A percentile compares a stretch with the other conserved stretches of the same genome.
Evolutionary conservation across 2,329 filamentous ascomycete genomes (phyloP).

Genomic region (Aciculosporium take): DNA sequence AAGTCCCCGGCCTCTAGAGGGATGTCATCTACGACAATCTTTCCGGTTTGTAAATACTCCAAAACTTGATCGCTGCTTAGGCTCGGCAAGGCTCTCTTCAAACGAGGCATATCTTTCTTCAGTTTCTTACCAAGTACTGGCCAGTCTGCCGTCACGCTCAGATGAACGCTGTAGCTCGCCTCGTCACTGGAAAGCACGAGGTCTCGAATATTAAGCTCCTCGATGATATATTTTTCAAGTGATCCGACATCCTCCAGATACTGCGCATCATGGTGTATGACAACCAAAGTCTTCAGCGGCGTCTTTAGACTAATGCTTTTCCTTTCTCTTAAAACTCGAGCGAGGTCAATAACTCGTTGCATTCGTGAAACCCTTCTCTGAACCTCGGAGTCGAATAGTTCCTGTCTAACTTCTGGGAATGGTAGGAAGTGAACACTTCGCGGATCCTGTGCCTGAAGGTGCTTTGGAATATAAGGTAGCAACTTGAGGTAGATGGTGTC

Average conservation of each 20-base stretch:
- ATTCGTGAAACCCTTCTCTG: slow-evolving; percentile 80
- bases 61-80: slow-evolving; percentile 72
- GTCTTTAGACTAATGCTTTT: slow-evolving; percentile 77
- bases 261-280: slow-evolving; percentile 70
- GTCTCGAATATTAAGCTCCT: slow-evolving; percentile 84
- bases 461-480: slow-evolving; percentile 64
- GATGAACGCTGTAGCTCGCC: slow-evolving; percentile 80
- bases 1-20: slow-evolving; percentile 70
- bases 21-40: slow-evolving; percentile 76
- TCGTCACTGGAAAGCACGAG: slow-evolving; percentile 76
- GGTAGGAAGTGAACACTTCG: slow-evolving; percentile 85
- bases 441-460: slow-evolving; percentile 53
- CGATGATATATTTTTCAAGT: slow-evolving; percentile 73
- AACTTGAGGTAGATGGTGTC: slow-evolving; percentile 87
- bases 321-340: slow-evolving; percentile 72
- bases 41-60: slow-evolving; percentile 56
- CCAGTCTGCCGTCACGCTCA: slow-evolving; percentile 84
- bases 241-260: slow-evolving; percentile 80
- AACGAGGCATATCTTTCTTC: slow-evolving; percentile 83
- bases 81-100: slow-evolving; percentile 76
- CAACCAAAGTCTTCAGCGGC: slow-evolving; percentile 75
- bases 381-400: slow-evolving; percentile 74
- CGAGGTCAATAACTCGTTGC: slow-evolving; percentile 91
- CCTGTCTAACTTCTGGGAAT: slow-evolving; percentile 77
- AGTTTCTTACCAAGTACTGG: slow-evolving; percentile 91